Evolutionary conservation across 257 asterid species (phyloP).

Genomic region (Catharanthus roseus): DNA sequence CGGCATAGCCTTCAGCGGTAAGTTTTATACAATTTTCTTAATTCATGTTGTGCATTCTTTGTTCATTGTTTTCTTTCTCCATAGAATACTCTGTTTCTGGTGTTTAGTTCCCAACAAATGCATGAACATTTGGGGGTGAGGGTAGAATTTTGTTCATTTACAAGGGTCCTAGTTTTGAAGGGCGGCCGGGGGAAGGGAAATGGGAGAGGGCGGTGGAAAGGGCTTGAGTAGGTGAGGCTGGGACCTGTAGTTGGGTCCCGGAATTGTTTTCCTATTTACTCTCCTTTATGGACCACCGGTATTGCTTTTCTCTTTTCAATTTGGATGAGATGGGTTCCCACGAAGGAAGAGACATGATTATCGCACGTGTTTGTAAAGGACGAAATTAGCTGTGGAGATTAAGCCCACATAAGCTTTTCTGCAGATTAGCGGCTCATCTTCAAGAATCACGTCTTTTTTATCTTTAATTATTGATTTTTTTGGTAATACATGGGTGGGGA

Average conservation of each 20-base stretch:
- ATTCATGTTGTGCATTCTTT: neutral
- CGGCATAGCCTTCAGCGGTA: constrained; percentile 97
- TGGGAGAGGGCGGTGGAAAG: no score
- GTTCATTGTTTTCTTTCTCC: neutral
- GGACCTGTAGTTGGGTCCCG: neutral
- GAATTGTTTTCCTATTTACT: neutral
- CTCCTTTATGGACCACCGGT: neutral
- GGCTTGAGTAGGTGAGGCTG: neutral
- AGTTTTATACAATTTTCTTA: neutral
- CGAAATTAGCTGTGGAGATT: neutral
- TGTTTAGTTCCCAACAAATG: neutral
- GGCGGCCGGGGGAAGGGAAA: no score
- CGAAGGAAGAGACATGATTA: no score
- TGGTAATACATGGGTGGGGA: no score
- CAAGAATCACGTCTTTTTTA: neutral
- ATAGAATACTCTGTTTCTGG: neutral
- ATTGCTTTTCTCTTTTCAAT: neutral
- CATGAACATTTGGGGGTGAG: neutral
- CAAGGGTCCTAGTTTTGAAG: neutral
- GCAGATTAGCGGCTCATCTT: no score
- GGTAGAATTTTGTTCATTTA: neutral
- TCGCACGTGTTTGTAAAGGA: neutral
- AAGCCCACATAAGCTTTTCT: no score
- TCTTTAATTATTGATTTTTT: no score
- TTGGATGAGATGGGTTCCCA: no score